Evolutionary conservation across 83 land plant species (phyloP), one percentile per base, ranked within the genome.

Genomic region (Thuja plicata): DNA sequence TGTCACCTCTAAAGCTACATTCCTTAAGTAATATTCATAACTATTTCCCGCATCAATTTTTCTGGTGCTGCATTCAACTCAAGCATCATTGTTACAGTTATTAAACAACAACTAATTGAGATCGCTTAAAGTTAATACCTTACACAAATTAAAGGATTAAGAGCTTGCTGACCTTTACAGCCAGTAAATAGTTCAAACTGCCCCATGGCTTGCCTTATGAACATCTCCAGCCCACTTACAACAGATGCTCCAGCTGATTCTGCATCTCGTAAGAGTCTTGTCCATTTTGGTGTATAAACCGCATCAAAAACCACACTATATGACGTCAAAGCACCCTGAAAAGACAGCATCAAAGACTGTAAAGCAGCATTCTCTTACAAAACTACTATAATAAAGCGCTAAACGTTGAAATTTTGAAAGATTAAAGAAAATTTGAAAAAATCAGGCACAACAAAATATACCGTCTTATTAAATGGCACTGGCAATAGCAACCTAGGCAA

Each of bases 251-350:
- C 98, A 57, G 81, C 74, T 79, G 94, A 95, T 87, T 91, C 86
- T 41, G 97, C 96, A 91, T 95, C 98, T 80, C 87, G 77, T 87
- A 97, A 50, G 16, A 97, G 95, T 90, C 92, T 90, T 54, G 98
- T 97, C n/a, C 91, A 87, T 89, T 91, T 92, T 8, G 98, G 98
- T 24, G 96, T 97, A 89, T 97, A 97, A 32, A 97, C 94, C 32
- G 95, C 97, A 91, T 97, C 97, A 88, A 97, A 97, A 35, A 97
- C 97, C 52, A 97, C 86, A 12, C 86, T n/a, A 71, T 97, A 97
- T 62, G 87, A 71, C 43, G 4, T 87, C 82, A 97, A 74, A 62
- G 93, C 95, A 43, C 91, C 89, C 98, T 97, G 96, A 82, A 82
- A 27, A 82, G n/a, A 82, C 17, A 82, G 52, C 43, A 43, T 10